phyloP scores from a whole-genome alignment of 2,329 filamentous ascomycete genomes.

The Claviceps sp. region DNA sequence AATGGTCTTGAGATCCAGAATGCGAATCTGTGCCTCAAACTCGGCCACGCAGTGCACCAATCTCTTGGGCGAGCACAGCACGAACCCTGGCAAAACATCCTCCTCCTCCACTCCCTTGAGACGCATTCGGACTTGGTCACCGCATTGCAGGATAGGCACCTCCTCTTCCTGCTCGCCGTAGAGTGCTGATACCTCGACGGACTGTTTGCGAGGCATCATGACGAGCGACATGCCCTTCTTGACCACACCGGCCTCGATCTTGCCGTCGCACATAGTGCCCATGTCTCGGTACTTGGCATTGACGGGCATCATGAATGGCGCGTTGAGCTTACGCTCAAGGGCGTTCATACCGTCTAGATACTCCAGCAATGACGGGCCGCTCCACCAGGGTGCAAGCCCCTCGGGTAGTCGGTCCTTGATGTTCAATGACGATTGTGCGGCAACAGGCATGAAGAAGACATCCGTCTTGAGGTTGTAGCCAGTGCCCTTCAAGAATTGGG shows the following conservation, averaged over 20 bases:
- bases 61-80: conserved; percentile 87
- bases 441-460: conserved; percentile 90
- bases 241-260: conserved; percentile 87
- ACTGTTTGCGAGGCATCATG: conserved; percentile 92
- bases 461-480: conserved; percentile 93
- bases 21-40: conserved; percentile 94
- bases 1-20: conserved; percentile 89
- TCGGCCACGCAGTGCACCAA: conserved; percentile 78
- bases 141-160: conserved; percentile 65
- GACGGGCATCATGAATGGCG: conserved; percentile 98
- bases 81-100: conserved; percentile 89
- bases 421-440: conserved; percentile 71
- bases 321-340: conserved; percentile 89
- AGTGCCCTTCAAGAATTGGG: conserved; percentile 77
- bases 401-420: conserved; percentile 81
- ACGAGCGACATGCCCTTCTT: conserved; percentile 78
- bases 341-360: conserved; percentile 91
- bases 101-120: conserved; percentile 95
- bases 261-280: conserved; percentile 94
- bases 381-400: conserved; percentile 67
- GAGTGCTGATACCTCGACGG: conserved; percentile 66
- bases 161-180: conserved; percentile 98
- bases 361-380: conserved; percentile 82
- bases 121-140: conserved; percentile 87
- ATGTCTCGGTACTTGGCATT: conserved; percentile 94